Conservation (phyloP, 306 rosid species). For the Lagenaria siceraria region DNA sequence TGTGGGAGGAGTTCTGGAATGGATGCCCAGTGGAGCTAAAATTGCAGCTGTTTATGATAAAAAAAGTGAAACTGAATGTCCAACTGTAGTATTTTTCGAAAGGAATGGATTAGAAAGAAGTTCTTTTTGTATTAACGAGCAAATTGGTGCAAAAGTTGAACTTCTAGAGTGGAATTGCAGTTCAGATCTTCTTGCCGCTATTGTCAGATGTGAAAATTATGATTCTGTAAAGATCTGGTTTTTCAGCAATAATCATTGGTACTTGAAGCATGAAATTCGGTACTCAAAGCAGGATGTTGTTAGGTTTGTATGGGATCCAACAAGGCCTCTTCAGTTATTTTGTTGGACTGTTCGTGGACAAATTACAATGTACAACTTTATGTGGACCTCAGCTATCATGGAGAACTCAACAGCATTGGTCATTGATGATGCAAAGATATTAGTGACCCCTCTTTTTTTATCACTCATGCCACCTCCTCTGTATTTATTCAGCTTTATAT, state of each 20-base stretch:
- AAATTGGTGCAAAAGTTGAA: constrained; percentile 34
- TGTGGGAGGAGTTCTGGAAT: constrained; percentile 56
- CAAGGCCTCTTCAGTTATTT: constrained; percentile 58
- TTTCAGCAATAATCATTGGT: constrained; percentile 92
- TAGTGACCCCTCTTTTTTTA: constrained; percentile 61
- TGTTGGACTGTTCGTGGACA: constrained; percentile 87
- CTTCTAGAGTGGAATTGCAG: constrained; percentile 84
- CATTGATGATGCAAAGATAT: constrained; percentile 53
- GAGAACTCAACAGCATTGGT: constrained; percentile 66
- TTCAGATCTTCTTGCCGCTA: constrained; percentile 91
- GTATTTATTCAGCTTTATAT: constrained; percentile 63
- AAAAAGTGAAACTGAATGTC: constrained; percentile 47
- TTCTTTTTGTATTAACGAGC: constrained; percentile 54
- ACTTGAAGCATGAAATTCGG: constrained; percentile 72
- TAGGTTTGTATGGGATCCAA: constrained; percentile 71
- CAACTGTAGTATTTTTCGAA: constrained; percentile 70
- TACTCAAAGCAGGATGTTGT: constrained; percentile 51
- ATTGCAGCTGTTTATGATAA: constrained; percentile 67
- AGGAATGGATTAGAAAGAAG: constrained; percentile 87
- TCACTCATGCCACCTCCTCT: constrained; percentile 84
- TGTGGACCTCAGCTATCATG: constrained; percentile 66
- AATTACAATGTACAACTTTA: constrained; percentile 51
- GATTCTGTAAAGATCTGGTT: constrained; percentile 73
- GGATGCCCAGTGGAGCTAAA: constrained; percentile 99
- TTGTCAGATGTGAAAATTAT: constrained; percentile 53